phyloP scores from a whole-genome alignment of 192 early-diverging fungal species.

The Dispira simplex region DNA sequence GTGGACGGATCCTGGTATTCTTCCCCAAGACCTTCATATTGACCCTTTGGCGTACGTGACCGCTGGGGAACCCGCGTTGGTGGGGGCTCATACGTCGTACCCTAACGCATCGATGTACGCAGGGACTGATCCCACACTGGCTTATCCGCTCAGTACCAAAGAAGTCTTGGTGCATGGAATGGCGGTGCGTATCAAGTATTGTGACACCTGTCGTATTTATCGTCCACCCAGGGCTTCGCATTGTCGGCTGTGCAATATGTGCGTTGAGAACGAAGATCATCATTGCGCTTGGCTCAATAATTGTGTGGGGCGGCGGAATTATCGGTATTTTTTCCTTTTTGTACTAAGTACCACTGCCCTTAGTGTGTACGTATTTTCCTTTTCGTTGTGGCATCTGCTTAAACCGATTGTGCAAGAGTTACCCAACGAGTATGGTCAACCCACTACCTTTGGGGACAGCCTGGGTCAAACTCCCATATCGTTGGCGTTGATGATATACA shows the following conservation, averaged over 20 bases:
- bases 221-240: constrained; percentile 77
- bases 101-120: neutral
- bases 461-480: constrained; percentile 25
- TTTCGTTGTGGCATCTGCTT: constrained; percentile 42
- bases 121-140: constrained; percentile 12
- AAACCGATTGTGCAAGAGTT: constrained; percentile 17
- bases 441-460: constrained; percentile 22
- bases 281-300: constrained; percentile 94
- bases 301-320: constrained; percentile 76
- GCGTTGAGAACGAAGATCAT: constrained; percentile 77
- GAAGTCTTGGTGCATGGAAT: constrained; percentile 43
- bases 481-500: constrained; percentile 47
- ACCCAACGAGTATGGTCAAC: constrained; percentile 12
- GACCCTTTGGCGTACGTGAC: constrained; percentile 17
- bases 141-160: constrained; percentile 27
- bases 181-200: constrained; percentile 66
- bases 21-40: constrained; percentile 53
- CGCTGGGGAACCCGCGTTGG: neutral
- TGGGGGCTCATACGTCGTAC: constrained; percentile 8
- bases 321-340: constrained; percentile 71
- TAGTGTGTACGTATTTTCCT: constrained; percentile 39
- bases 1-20: constrained; percentile 60
- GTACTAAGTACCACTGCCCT: constrained; percentile 41
- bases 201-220: constrained; percentile 79
- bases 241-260: constrained; percentile 79